A percentile compares a stretch with the other conserved stretches of the same genome.
Evolutionary conservation across 805 yeast genomes (phyloP).

Genomic region (Pichia occidentalis): DNA sequence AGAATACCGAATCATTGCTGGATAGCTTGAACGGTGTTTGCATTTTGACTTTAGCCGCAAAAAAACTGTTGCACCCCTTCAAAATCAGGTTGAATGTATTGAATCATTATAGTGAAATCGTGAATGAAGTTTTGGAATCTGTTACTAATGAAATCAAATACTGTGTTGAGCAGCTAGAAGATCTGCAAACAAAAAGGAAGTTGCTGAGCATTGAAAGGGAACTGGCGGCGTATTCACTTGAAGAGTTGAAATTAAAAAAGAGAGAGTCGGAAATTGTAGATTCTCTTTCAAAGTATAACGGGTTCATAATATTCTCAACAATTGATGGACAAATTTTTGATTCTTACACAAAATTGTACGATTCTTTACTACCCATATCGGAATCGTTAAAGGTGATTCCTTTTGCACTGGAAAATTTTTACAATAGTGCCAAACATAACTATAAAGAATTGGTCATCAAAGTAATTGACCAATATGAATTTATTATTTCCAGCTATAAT

Average conservation of each 20-base stretch:
- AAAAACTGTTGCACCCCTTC: neutral
- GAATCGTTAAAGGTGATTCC: constrained; percentile 50
- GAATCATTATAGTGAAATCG: neutral
- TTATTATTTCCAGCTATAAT: constrained; percentile 35
- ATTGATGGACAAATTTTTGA: constrained; percentile 7
- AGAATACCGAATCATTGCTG: neutral
- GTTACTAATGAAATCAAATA: neutral
- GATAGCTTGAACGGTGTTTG: neutral
- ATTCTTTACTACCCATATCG: constrained; percentile 42
- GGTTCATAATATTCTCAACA: constrained; percentile 4
- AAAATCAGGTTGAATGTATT: neutral
- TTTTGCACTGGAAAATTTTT: constrained; percentile 39
- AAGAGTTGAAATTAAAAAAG: constrained; percentile 9
- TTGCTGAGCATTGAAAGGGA: constrained; percentile 17
- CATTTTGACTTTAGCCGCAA: neutral
- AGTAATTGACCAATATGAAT: constrained; percentile 35
- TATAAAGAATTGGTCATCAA: constrained; percentile 29
- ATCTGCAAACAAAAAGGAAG: constrained; percentile 12
- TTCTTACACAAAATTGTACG: constrained; percentile 35
- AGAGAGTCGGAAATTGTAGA: neutral
- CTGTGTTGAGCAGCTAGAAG: neutral
- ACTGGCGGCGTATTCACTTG: constrained; percentile 10
- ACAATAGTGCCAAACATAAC: constrained; percentile 22
- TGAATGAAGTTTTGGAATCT: neutral
- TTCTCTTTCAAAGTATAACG: neutral